Conservation (phyloP, 2,329 filamentous ascomycete species). For the Trichothecium roseum region DNA sequence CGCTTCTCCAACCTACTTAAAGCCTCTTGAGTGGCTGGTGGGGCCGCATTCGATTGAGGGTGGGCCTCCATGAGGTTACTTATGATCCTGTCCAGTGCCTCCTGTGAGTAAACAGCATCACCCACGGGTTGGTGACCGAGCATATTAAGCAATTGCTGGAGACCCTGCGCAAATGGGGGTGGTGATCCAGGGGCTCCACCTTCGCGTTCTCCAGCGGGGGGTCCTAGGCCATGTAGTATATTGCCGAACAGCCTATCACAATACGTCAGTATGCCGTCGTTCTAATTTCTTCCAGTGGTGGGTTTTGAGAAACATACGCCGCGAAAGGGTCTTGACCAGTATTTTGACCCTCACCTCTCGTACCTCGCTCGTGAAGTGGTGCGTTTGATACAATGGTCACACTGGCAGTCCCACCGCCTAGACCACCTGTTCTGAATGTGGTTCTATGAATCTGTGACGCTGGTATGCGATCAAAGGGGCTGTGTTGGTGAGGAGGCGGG, state of each 20-base stretch:
- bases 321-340: conserved; percentile 30
- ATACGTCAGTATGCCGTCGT: conserved; percentile 23
- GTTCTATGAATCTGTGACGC: conserved; percentile 23
- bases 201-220: conserved; percentile 17
- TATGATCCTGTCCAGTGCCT: conserved; percentile 82
- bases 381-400: conserved; percentile 35
- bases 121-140: conserved; percentile 44
- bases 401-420: conserved; percentile 31
- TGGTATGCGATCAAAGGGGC: conserved; percentile 8
- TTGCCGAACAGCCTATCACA: conserved; percentile 33
- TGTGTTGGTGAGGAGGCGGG: background rate
- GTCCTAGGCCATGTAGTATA: conserved; percentile 28
- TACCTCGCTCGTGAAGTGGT: conserved; percentile 13
- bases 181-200: conserved; percentile 11
- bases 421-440: conserved; percentile 24
- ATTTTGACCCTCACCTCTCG: conserved; percentile 7
- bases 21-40: conserved; percentile 66
- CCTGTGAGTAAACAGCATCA: conserved; percentile 83
- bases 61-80: conserved; percentile 81
- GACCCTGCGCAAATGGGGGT: conserved; percentile 18
- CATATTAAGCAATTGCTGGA: conserved; percentile 44
- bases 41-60: conserved; percentile 64
- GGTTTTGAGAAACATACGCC: conserved; percentile 27
- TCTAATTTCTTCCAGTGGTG: conserved; percentile 7
- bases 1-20: conserved; percentile 66